Percentiles rank a stretch among this genome's conserved stretches.
Conservation (phyloP, 2,329 filamentous ascomycete genomes). For the Fusarium duplospermum region DNA sequence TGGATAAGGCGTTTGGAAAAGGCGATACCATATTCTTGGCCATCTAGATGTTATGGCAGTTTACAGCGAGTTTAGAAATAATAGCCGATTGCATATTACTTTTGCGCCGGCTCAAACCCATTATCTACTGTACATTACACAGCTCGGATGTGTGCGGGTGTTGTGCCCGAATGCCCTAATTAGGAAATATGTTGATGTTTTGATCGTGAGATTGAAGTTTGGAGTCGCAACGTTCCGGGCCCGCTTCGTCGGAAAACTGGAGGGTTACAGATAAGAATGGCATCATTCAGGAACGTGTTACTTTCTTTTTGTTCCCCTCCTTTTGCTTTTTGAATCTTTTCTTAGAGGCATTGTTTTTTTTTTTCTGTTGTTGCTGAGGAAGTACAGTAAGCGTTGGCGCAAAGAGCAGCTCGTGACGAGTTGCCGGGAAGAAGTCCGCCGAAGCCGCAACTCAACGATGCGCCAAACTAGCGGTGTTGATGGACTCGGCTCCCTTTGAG, state of each 20-base stretch:
- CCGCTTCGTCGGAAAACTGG: not conserved
- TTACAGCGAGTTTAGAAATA: not conserved
- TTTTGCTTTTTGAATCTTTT: not conserved
- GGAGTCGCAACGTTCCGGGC: not conserved
- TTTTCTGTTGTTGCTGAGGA: not conserved
- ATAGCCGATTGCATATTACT: not conserved
- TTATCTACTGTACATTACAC: not conserved
- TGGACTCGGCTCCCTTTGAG: not conserved
- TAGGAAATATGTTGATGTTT: slow-evolving; percentile 13
- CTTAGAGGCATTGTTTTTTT: not conserved
- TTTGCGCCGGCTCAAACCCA: not conserved
- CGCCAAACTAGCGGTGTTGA: not conserved
- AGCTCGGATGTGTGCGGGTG: not conserved
- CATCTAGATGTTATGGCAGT: not conserved
- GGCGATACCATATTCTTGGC: slow-evolving; percentile 25
- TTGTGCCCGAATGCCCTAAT: slow-evolving; percentile 9
- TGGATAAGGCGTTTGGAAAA: slow-evolving; percentile 17
- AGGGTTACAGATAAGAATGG: not conserved
- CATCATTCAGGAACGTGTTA: not conserved
- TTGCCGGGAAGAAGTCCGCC: slow-evolving; percentile 26
- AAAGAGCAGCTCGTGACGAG: not conserved
- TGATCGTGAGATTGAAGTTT: not conserved
- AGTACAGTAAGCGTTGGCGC: slow-evolving; percentile 2
- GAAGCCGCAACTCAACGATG: not conserved
- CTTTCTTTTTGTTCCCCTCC: not conserved